Base-by-base conservation (phyloP, 2,329 filamentous ascomycete species). In the Aspergillus sp. region DNA sequence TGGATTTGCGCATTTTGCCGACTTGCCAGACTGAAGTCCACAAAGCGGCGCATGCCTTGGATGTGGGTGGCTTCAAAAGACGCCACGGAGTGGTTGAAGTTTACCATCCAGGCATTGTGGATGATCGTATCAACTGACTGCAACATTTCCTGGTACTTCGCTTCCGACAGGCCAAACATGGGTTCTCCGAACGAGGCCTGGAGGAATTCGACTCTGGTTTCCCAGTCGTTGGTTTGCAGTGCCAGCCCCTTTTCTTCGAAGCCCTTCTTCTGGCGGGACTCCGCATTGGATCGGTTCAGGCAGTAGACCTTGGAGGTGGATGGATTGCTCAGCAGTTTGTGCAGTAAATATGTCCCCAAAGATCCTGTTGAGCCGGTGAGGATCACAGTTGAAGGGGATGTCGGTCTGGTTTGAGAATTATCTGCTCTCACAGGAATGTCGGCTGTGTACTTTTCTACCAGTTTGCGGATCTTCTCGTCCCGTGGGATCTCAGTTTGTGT, bases 71-170 rank as follows among this genome's bases (percentile, higher is more conserved):
- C 19, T 0, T 70, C 65, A 52, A 70, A 74, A 12, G 67, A 64
- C 8, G 51, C 15, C 5, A 72, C 52, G 19, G 61, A 50, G n/a
- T 58, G 62, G 56, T 72, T 73, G 61, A 72, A 72, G 58, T 72
- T 62, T 5, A 74, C 66, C 2, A 54, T 60, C 71, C 71, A 74
- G 1, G 66, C 65, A 55, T 72, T 73, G 61, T 74, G 71, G 4
- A 67, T 52, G 17, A 74, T 58, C 0, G 59, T 61, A 48, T 66
- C 58, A 1, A 66, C 66, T 1, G 49, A 33, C 12, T 27, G 17
- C 3, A 50, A n/a, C 12, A 40, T 14, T 8, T 14, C 14, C 4
- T 17, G 6, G 33, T 40, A 40, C n/a, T 24, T 40, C 6, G 31
- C 3, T 3, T 40, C 19, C 3, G n/a, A 2, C 1, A 50, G 12